Evolutionary conservation across 176 grass and related monocot genomes (phyloP), one percentile per base, ranked within the genome.

Genomic region (Raddia distichophylla): DNA sequence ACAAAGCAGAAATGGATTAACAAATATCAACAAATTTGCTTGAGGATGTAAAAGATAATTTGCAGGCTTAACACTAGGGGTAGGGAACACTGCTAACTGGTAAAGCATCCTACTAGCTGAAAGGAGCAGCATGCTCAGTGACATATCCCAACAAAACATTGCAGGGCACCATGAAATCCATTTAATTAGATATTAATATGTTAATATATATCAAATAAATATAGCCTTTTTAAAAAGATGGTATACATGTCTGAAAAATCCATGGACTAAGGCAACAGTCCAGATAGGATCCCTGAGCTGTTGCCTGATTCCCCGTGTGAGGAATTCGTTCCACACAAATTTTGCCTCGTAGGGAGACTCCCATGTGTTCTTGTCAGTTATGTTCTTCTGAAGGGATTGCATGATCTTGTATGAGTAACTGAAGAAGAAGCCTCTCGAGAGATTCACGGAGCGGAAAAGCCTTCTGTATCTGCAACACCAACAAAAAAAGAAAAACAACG

Each of bases 401-500:
- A 88, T 91, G n/a, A 92, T 64, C 59, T 88, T 92, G 78, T 92
- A 92, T 43, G 82, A 85, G 74, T 88, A 89, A 52, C 90, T 92
- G 68, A 86, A 92, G 90, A 88, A 92, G 90, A 92, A 92, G 15
- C 86, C 79, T 71, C 80, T 88, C 35, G 82, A 78, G 65, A 92
- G 82, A 82, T 89, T 83, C 74, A 92, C 86, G 37, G 76, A 83
- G 67, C 78, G 63, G 40, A 92, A 60, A 8, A 92, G 82, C 67
- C 74, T 73, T 73, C 86, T 92, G 78, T 89, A 92, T 86, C 90
- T 89, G 46, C 62, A 51, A 18, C 71, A 80, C 75, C 19, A 51
- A 12, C 10, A 71, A 51, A 71, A 71, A 14, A 16, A 71, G 45
- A 2, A 71, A 22, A 19, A 14, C 12, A 50, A 13, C 13, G 9